Evolutionary conservation across 2,329 filamentous ascomycete genomes (phyloP).

Genomic region (Fusarium sacchari): DNA sequence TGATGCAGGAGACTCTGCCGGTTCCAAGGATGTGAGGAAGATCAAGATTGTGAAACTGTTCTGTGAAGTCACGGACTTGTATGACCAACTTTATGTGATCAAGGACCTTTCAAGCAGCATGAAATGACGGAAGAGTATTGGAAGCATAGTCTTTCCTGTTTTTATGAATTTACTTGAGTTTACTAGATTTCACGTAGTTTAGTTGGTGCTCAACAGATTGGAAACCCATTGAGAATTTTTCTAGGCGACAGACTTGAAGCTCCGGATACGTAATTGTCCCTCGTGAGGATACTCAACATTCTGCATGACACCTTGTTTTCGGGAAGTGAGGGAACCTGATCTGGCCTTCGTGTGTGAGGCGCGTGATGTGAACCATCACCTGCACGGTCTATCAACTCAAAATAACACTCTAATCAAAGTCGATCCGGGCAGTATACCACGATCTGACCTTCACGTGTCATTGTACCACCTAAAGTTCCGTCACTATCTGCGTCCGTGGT

Average conservation of each 20-base stretch:
- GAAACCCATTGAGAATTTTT: rapidly evolving
- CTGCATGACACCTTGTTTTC: rapidly evolving
- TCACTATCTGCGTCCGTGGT: rapidly evolving
- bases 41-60: not conserved
- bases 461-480: rapidly evolving
- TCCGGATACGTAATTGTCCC: rapidly evolving
- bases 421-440: too few relatives aligned
- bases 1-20: too few relatives aligned
- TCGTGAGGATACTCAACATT: rapidly evolving
- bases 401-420: too few relatives aligned
- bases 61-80: not conserved
- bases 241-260: rapidly evolving
- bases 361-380: too few relatives aligned
- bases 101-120: not conserved
- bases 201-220: not conserved
- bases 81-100: constrained; percentile 1
- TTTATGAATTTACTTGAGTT: too few relatives aligned
- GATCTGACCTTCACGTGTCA: not conserved
- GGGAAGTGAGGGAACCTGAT: rapidly evolving
- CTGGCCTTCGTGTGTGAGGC: rapidly evolving
- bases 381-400: too few relatives aligned
- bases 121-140: not conserved
- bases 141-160: too few relatives aligned
- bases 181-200: rapidly evolving
- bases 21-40: not conserved